These are phyloP conservation scores for Teratosphaeria nubilosa DNA, from an alignment of 2,329 filamentous ascomycete species.

Conservation along the genomic window DNA sequence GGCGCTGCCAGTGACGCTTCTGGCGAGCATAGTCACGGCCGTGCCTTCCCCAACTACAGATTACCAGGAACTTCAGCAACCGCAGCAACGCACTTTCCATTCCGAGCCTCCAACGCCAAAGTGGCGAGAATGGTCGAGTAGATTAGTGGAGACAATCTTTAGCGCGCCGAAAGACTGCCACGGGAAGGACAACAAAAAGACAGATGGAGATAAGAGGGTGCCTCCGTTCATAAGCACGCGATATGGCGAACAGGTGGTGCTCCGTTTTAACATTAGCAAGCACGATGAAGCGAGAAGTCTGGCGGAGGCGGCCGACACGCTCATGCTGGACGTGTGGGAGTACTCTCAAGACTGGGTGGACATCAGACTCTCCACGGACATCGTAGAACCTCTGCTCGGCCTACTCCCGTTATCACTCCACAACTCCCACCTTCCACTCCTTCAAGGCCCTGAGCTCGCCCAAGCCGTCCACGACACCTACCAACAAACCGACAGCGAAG, in stretches of 20 bases:
- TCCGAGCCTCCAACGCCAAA: constrained; percentile 1
- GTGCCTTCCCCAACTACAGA: constrained; percentile 7
- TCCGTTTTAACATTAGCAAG: constrained; percentile 73
- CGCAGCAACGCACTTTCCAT: not conserved
- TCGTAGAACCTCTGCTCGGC: constrained; percentile 67
- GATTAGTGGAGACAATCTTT: constrained; percentile 9
- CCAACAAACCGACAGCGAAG: constrained; percentile 34
- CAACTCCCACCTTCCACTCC: constrained; percentile 60
- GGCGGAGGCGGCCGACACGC: constrained; percentile 59
- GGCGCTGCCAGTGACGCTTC: constrained; percentile 5
- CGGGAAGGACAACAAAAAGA: not conserved
- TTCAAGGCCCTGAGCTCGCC: constrained; percentile 60
- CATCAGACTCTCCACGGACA: constrained; percentile 64
- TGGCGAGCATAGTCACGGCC: constrained; percentile 7
- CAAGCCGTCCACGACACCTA: constrained; percentile 69
- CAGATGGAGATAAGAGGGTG: constrained; percentile 1
- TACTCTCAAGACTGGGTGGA: constrained; percentile 75
- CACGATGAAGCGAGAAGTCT: constrained; percentile 57
- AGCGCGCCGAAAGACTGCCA: not conserved
- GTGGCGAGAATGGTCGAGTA: constrained; percentile 10
- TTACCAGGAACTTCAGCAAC: constrained; percentile 2
- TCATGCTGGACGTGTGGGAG: constrained; percentile 87
- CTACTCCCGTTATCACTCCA: constrained; percentile 68
- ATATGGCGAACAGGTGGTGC: constrained; percentile 75
- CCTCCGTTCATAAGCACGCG: constrained; percentile 21